Base-by-base conservation (phyloP, 148 eudicot species). In the Spergularia bocconei region DNA sequence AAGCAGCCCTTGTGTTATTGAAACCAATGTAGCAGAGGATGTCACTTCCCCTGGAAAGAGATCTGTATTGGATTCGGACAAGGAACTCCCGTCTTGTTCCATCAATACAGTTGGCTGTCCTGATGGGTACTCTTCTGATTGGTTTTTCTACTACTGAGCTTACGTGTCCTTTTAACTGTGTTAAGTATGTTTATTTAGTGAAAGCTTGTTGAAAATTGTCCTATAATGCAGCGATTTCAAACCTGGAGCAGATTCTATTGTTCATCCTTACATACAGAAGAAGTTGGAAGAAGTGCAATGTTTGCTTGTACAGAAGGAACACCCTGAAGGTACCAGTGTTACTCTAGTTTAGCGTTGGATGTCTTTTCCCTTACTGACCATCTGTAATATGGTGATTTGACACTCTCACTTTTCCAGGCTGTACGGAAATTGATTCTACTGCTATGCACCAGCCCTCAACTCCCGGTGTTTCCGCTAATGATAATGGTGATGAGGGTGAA, bases 181-280 rank as follows among this genome's bases (percentile, higher is more conserved):
- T 36, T 59, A 36, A 48, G 66, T 36, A 36, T 80, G 66, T 68
- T 52, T 16, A 19, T 47, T 47, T 76, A 7, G 36, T 69, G 11
- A 53, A 50, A 75, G 25, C 59, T 16, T 73, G 21, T 29, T 70
- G 55, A 50, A 25, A 20, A 7, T 69, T 47, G 11, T 69, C 36
- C 33, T 73, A n/a, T 62, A 38, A 56, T 85, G 79, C 88, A 94
- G 98, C 75, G 83, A 76, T 71, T 55, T 77, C 14, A 84, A 83
- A 64, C 63, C 72, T 29, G 77, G 73, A 61, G 69, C 83, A 52
- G 58, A 77, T 71, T 84, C 88, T 70, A 87, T 80, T 62, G 77
- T 92, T 73, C 93, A 90, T 75, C 94, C 96, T 16, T 82, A 81
- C 70, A 76, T 87, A 64, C 80, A 72, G 74, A 81, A 83, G 69